phyloP scores from a whole-genome alignment of 2,329 filamentous ascomycete species.

The Nothophaeocryptopus gaeumannii region DNA sequence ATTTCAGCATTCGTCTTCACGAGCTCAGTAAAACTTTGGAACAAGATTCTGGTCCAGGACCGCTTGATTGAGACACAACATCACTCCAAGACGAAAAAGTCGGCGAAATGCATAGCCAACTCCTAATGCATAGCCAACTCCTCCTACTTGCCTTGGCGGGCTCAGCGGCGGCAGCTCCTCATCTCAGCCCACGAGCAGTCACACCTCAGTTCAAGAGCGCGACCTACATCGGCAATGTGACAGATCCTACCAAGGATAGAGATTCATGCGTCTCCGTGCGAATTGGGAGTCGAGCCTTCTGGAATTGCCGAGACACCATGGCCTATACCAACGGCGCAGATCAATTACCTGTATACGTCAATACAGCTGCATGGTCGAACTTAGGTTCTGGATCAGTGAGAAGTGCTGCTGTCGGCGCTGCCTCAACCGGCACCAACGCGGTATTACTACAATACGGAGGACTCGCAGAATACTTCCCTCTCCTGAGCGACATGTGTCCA shows the following conservation, averaged over 20 bases:
- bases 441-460: constrained; percentile 21
- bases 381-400: constrained; percentile 2
- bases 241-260: constrained; percentile 20
- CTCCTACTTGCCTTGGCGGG: constrained; percentile 2
- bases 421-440: constrained; percentile 15
- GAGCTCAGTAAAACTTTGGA: not conserved
- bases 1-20: not conserved
- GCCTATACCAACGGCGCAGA: constrained; percentile 8
- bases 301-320: constrained; percentile 28
- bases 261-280: constrained; percentile 23
- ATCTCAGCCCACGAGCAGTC: constrained; percentile 4
- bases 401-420: constrained; percentile 13
- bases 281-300: constrained; percentile 22
- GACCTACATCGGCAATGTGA: constrained; percentile 20
- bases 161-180: constrained; percentile 7
- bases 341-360: constrained; percentile 17
- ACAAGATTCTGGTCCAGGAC: not conserved
- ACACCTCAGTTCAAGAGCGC: constrained; percentile 14
- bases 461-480: constrained; percentile 16
- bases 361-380: constrained; percentile 23
- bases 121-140: not conserved
- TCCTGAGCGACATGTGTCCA: constrained; percentile 10
- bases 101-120: not conserved
- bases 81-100: not conserved
- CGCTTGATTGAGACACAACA: not conserved